These are phyloP conservation scores for Leishmania amazonensis DNA, from an alignment of 208 protist species.

Conservation along the genomic window DNA sequence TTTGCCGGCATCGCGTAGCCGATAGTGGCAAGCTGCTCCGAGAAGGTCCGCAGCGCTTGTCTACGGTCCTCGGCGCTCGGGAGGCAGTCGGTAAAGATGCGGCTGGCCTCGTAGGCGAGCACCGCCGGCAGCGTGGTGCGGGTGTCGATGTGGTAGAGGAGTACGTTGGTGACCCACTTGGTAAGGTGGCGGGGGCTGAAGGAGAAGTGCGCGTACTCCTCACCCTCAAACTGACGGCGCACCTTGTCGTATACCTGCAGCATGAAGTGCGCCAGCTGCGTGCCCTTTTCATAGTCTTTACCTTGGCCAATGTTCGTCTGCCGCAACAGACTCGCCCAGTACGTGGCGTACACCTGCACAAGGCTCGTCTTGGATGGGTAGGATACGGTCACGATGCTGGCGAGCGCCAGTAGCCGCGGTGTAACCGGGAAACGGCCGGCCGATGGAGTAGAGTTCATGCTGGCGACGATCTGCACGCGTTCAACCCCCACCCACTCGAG, in stretches of 20 bases:
- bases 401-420: slow-evolving; percentile 94
- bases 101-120: slow-evolving; percentile 91
- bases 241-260: slow-evolving; percentile 95
- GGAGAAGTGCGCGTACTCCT: slow-evolving; percentile 95
- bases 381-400: slow-evolving; percentile 91
- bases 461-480: slow-evolving; percentile 94
- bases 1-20: slow-evolving; percentile 76
- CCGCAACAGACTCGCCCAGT: slow-evolving; percentile 82
- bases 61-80: slow-evolving; percentile 77
- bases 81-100: slow-evolving; percentile 95
- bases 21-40: slow-evolving; percentile 86
- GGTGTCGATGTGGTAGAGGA: slow-evolving; percentile 93
- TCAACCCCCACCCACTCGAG: slow-evolving; percentile 97
- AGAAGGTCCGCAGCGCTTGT: slow-evolving; percentile 68
- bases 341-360: slow-evolving; percentile 91
- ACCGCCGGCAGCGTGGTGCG: slow-evolving; percentile 91
- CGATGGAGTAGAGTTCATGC: slow-evolving; percentile 93
- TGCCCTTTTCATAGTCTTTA: slow-evolving; percentile 67
- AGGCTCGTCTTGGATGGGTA: slow-evolving; percentile 93
- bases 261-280: slow-evolving; percentile 92
- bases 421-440: slow-evolving; percentile 93
- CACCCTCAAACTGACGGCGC: slow-evolving; percentile 87
- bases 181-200: slow-evolving; percentile 97
- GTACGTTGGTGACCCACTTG: slow-evolving; percentile 89
- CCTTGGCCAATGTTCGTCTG: slow-evolving; percentile 58